These are phyloP conservation scores for Castanea sativa DNA, from an alignment of 306 rosid species.

Conservation along the genomic window DNA sequence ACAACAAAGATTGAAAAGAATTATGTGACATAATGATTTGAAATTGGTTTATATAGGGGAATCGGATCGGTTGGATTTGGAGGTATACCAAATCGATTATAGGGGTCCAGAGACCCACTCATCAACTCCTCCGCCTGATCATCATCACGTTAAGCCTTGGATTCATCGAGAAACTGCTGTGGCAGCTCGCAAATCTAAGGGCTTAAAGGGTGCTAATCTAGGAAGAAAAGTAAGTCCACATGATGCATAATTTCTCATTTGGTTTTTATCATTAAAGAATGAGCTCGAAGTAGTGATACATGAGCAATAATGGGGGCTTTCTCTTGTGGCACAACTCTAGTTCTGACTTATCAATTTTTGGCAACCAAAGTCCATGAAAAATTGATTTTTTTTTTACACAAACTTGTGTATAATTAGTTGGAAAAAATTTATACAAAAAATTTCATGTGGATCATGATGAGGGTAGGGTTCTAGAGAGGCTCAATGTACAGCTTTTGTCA, in stretches of 20 bases:
- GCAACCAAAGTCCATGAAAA: no score
- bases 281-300: no score
- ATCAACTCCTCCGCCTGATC: conserved; percentile 68
- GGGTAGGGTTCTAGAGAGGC: no score
- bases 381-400: no score
- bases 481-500: no score
- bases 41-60: conserved; percentile 30
- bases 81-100: conserved; percentile 82
- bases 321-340: no score
- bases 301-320: no score
- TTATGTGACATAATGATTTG: background rate
- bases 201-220: conserved; percentile 4
- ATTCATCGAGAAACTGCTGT: conserved; percentile 24
- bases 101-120: conserved; percentile 98
- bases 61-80: conserved; percentile 34
- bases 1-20: background rate
- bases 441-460: no score
- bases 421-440: no score
- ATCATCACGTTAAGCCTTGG: conserved; percentile 25
- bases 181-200: conserved; percentile 27
- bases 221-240: conserved; percentile 41
- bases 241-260: background rate
- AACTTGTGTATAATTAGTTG: no score
- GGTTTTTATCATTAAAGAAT: no score
- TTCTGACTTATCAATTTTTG: no score